Evolutionary conservation across 139 green algal genomes (phyloP), one percentile per base, ranked within the genome.

Genomic region (Dunaliella primolecta): DNA sequence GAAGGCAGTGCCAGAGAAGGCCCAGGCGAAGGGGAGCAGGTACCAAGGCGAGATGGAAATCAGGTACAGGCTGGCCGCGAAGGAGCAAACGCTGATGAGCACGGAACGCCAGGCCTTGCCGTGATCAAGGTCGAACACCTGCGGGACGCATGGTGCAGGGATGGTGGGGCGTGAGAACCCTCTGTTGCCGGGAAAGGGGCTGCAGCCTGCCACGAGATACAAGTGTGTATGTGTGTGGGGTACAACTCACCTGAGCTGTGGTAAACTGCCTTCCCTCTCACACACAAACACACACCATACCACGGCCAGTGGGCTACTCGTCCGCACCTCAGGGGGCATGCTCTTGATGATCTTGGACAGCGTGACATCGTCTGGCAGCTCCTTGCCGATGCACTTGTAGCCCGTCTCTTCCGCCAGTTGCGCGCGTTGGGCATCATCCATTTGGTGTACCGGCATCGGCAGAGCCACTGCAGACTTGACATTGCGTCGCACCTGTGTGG

Each of bases 1-100:
- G 87, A 96, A 96, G 0, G 96, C 96, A 34, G 96, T 98, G 85
- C 96, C 96, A 25, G 96, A 89, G 74, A 98, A 88, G 0, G 91
- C 91, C 95, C 95, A 99, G 7, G 95, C 95, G 7, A 98, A 90
- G 33, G 97, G 97, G 57, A 98, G 93, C 75, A 99, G 89, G 86
- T 97, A 98, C 91, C 93, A 97, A 32, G 97, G 97, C 1, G 92
- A 91, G 21, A 97, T 87, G 55, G 85, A 88, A 84, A 99, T 97
- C 35, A 97, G 88, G 82, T 93, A 95, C 56, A 96, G 70, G 80
- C 88, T 93, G 56, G 83, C 84, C 11, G 93, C 81, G 76, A 97
- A 91, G 30, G 93, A 91, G 2, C 80, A 77, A 2, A 97, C 35
- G 34, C 93, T 91, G 29, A 89, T 94, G 15, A 90, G 81, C 3